phyloP scores from a whole-genome alignment of 1,284 basidiomycete species.

The Heliocybe sulcata region DNA sequence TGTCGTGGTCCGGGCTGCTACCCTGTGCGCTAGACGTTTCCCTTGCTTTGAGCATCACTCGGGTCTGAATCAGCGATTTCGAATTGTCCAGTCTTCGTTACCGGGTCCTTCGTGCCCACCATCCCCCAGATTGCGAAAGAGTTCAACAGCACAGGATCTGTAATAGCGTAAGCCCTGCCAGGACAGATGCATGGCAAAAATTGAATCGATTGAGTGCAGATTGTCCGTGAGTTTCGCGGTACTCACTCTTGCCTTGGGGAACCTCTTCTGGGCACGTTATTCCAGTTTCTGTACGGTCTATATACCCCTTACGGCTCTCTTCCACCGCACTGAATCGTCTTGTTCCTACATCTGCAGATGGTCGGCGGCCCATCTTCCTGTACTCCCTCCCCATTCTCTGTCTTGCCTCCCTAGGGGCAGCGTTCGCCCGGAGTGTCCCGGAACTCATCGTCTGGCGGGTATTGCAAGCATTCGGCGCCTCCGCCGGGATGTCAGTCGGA shows the following conservation, averaged over 20 bases:
- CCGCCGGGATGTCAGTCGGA: conserved; percentile 35
- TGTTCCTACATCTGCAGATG: conserved; percentile 31
- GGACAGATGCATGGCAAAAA: background rate
- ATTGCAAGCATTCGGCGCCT: conserved; percentile 55
- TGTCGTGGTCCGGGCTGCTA: background rate
- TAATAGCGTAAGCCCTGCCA: conserved; percentile 39
- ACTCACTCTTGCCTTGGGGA: conserved; percentile 31
- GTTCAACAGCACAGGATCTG: conserved; percentile 41
- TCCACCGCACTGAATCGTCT: background rate
- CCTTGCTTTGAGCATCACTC: background rate
- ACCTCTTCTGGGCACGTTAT: conserved; percentile 46
- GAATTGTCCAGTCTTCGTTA: conserved; percentile 47
- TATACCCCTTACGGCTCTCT: background rate
- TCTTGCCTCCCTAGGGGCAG: conserved; percentile 55
- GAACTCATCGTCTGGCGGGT: conserved; percentile 55
- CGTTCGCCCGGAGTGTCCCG: conserved; percentile 34
- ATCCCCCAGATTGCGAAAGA: conserved; percentile 63
- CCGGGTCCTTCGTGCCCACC: conserved; percentile 61
- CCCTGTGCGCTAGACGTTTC: background rate
- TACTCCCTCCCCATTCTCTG: conserved; percentile 53
- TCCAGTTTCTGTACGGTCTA: conserved; percentile 37
- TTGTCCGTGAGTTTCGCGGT: conserved; percentile 39
- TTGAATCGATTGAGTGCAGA: conserved; percentile 16
- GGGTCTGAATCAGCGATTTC: background rate
- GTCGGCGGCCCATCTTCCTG: conserved; percentile 56